phyloP scores from a whole-genome alignment of 1,139 yeast species.

The Scheffersomyces segobiensis region DNA sequence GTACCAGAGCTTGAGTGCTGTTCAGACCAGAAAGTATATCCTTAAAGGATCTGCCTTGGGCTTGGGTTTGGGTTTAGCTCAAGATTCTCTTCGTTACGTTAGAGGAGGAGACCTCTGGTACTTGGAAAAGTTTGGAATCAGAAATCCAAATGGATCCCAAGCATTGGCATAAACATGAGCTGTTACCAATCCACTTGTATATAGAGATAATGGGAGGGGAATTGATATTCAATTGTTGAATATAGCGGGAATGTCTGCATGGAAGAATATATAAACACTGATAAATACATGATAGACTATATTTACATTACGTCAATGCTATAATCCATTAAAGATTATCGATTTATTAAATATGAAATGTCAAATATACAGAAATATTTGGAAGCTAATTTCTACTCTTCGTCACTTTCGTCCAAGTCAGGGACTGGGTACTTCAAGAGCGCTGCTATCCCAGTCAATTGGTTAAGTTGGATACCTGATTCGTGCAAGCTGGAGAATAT shows the following conservation, averaged over 20 bases:
- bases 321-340: neutral
- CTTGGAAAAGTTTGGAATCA: constrained; percentile 28
- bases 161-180: neutral
- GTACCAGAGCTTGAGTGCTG: constrained; percentile 41
- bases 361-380: too few relatives aligned
- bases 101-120: constrained; percentile 72
- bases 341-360: neutral
- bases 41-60: constrained; percentile 61
- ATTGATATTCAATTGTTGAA: neutral
- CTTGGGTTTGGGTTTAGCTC: constrained; percentile 57
- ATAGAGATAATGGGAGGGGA: neutral
- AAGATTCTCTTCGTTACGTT: constrained; percentile 58
- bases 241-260: neutral
- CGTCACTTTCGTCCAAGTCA: constrained; percentile 74
- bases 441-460: constrained; percentile 89
- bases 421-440: constrained; percentile 81
- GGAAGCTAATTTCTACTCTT: constrained; percentile 28
- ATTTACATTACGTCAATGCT: neutral
- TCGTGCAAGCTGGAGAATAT: constrained; percentile 86
- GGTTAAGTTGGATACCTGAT: constrained; percentile 85
- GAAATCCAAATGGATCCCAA: constrained; percentile 11
- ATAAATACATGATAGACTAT: too few relatives aligned
- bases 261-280: neutral
- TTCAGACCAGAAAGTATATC: constrained; percentile 50
- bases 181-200: neutral